phyloP scores from a whole-genome alignment of 176 grass and related monocot species.

The Eragrostis curvula region DNA sequence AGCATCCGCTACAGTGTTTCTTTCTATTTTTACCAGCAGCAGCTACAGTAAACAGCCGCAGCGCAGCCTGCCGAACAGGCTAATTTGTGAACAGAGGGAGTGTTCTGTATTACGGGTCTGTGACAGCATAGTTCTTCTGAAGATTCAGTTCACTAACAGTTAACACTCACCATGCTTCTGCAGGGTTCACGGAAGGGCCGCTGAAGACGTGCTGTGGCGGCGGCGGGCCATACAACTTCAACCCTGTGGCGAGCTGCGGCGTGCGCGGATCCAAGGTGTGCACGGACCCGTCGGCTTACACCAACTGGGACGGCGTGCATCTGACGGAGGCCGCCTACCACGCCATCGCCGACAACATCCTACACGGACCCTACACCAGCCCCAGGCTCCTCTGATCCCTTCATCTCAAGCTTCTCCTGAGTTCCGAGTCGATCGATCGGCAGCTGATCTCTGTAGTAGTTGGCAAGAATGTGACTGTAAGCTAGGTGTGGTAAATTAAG shows the following conservation, averaged over 20 bases:
- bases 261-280: constrained; percentile 65
- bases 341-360: constrained; percentile 68
- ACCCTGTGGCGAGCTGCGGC: constrained; percentile 68
- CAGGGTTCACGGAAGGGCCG: constrained; percentile 72
- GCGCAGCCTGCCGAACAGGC: too few species aligned
- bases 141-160: background rate
- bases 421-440: background rate
- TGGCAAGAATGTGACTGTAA: background rate
- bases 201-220: constrained; percentile 77
- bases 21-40: too few species aligned
- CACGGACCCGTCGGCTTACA: constrained; percentile 69
- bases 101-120: background rate
- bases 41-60: too few species aligned
- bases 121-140: background rate
- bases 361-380: constrained; percentile 64
- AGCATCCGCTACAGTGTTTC: too few species aligned
- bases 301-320: constrained; percentile 89
- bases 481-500: constrained; percentile 17
- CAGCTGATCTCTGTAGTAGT: background rate
- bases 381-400: constrained; percentile 56
- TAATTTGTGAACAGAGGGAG: background rate
- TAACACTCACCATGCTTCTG: background rate
- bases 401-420: background rate
- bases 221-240: constrained; percentile 88
- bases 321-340: constrained; percentile 83